Conservation (phyloP, 805 yeast genomes). For the Debaryomyces maramus region DNA sequence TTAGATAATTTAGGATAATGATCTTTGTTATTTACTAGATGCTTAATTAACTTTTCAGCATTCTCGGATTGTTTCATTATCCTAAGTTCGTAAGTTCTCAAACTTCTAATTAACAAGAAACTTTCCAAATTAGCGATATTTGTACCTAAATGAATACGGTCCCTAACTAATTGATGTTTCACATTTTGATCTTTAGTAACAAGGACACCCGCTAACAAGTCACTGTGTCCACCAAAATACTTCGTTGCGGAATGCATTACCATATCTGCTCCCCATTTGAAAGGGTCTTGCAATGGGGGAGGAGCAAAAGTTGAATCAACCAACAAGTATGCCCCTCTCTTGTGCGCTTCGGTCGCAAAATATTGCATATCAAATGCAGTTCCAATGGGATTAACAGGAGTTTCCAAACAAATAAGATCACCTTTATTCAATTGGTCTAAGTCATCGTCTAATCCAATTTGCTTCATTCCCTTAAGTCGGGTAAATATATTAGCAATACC, state of each 20-base stretch:
- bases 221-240: constrained; percentile 95
- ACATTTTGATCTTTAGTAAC: constrained; percentile 57
- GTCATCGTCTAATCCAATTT: constrained; percentile 41
- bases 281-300: constrained; percentile 82
- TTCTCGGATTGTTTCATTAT: constrained; percentile 62
- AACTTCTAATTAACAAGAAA: constrained; percentile 70
- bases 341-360: constrained; percentile 71
- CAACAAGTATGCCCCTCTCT: constrained; percentile 67
- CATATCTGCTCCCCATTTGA: constrained; percentile 79
- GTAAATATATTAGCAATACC: constrained; percentile 64
- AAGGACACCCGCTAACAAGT: constrained; percentile 77
- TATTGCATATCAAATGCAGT: constrained; percentile 58
- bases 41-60: constrained; percentile 62
- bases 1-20: constrained; percentile 49
- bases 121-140: constrained; percentile 78
- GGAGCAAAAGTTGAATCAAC: constrained; percentile 94
- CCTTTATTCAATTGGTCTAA: constrained; percentile 53
- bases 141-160: constrained; percentile 74
- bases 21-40: constrained; percentile 48
- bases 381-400: constrained; percentile 88
- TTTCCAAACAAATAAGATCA: constrained; percentile 82
- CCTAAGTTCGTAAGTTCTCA: constrained; percentile 78
- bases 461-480: constrained; percentile 58
- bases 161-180: constrained; percentile 50
- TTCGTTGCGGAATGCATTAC: constrained; percentile 94